phyloP scores from a whole-genome alignment of 495 filamentous ascomycete genomes.

The Daldinia vernicosa region DNA sequence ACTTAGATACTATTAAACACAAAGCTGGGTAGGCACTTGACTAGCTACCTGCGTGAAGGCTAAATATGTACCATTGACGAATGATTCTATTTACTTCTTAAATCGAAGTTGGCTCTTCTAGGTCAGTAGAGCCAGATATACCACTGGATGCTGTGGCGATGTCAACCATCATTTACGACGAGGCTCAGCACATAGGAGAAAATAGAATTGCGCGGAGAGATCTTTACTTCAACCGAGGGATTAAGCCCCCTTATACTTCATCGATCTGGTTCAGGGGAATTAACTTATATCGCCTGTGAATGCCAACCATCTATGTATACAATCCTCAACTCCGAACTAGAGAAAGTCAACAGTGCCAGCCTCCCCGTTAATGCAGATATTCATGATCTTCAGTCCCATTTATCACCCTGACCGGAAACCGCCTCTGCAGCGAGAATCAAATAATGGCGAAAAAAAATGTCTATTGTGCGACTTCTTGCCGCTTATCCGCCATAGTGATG shows the following conservation, averaged over 20 bases:
- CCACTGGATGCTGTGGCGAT: not conserved
- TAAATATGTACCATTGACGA: not conserved
- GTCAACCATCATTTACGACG: constrained; percentile 11
- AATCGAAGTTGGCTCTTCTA: not conserved
- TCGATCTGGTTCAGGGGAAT: constrained; percentile 21
- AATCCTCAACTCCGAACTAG: constrained; percentile 41
- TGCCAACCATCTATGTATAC: constrained; percentile 45
- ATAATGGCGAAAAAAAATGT: not conserved
- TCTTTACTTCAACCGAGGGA: constrained; percentile 10
- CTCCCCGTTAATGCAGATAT: constrained; percentile 36
- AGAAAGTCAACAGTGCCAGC: constrained; percentile 30
- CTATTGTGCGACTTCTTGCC: constrained; percentile 50
- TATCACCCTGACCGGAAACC: constrained; percentile 7
- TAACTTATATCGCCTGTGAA: constrained; percentile 29
- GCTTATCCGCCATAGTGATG: constrained; percentile 41
- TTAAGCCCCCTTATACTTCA: constrained; percentile 2
- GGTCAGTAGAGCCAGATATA: not conserved
- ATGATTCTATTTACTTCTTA: not conserved
- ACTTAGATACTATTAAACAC: no score
- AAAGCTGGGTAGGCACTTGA: no score
- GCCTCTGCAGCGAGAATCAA: constrained; percentile 2
- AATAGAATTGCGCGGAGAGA: constrained; percentile 4
- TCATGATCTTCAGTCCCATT: constrained; percentile 32
- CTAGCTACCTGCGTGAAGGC: no score
- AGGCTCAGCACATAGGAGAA: constrained; percentile 17